Conservation (phyloP, 2,329 filamentous ascomycete genomes). For the Trichoderma breve region DNA sequence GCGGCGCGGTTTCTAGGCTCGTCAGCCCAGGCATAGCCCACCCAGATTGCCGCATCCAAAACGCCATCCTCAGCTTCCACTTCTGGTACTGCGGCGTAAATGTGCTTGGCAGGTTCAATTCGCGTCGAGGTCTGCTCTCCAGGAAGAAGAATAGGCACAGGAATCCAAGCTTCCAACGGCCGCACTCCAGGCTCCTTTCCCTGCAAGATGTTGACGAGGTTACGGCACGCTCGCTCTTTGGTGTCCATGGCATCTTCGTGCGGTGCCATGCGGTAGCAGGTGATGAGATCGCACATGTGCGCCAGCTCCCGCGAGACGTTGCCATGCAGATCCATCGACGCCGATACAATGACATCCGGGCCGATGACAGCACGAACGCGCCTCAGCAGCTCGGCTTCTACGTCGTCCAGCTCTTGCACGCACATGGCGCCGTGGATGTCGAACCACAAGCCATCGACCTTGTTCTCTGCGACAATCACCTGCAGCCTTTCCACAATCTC, state of each 20-base stretch:
- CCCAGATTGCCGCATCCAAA: constrained; percentile 54
- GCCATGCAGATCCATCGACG: constrained; percentile 56
- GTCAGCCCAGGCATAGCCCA: constrained; percentile 57
- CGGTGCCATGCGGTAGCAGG: constrained; percentile 53
- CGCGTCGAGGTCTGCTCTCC: constrained; percentile 56
- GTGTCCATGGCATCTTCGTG: constrained; percentile 52
- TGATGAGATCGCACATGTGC: constrained; percentile 51
- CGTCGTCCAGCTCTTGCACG: constrained; percentile 49
- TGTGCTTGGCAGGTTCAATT: constrained; percentile 49
- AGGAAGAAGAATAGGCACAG: constrained; percentile 50
- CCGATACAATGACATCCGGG: constrained; percentile 46
- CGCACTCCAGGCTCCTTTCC: constrained; percentile 28
- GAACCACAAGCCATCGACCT: constrained; percentile 51
- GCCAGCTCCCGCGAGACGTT: constrained; percentile 50
- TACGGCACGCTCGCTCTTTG: constrained; percentile 49
- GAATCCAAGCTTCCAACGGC: constrained; percentile 52
- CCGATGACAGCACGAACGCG: constrained; percentile 47
- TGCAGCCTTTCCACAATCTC: constrained; percentile 42
- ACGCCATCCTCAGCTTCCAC: constrained; percentile 43
- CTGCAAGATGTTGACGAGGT: constrained; percentile 43
- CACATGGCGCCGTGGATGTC: constrained; percentile 58
- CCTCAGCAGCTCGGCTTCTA: constrained; percentile 46
- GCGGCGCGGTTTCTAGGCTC: constrained; percentile 51
- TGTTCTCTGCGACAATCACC: constrained; percentile 33
- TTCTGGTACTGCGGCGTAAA: constrained; percentile 47